Conservation (phyloP, 352 stramenopile species). For the Globisporangium takayamanum region DNA sequence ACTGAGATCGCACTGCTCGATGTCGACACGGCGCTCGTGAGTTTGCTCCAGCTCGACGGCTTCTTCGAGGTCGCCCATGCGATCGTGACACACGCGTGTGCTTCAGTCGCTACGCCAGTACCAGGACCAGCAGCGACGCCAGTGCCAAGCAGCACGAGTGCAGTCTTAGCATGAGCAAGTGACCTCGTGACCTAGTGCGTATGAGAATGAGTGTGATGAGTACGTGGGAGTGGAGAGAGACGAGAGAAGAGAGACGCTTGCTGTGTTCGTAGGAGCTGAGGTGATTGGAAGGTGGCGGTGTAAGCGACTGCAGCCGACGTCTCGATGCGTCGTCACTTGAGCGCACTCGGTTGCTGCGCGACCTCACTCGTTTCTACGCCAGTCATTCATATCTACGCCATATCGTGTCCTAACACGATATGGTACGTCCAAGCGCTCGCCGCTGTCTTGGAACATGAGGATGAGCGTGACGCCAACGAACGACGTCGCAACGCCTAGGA, state of each 20-base stretch:
- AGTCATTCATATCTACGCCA: neutral
- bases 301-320: neutral
- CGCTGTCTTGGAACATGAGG: slow-evolving; percentile 32
- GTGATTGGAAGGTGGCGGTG: neutral
- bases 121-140: neutral
- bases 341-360: neutral
- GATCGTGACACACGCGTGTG: neutral
- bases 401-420: no score
- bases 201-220: neutral
- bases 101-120: neutral
- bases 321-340: neutral
- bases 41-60: slow-evolving; percentile 14
- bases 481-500: slow-evolving; percentile 33
- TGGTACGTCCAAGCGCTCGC: slow-evolving; percentile 16
- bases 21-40: slow-evolving; percentile 10
- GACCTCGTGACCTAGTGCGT: no score
- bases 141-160: no score
- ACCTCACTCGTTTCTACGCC: neutral
- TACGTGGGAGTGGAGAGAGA: neutral
- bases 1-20: no score
- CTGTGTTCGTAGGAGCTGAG: neutral
- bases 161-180: no score
- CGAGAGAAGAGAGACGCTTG: neutral
- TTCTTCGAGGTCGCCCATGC: slow-evolving; percentile 15
- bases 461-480: slow-evolving; percentile 43